These are phyloP conservation scores for Odonthalia washingtoniensis DNA, from an alignment of 31 red algal genomes.

Conservation along the genomic window DNA sequence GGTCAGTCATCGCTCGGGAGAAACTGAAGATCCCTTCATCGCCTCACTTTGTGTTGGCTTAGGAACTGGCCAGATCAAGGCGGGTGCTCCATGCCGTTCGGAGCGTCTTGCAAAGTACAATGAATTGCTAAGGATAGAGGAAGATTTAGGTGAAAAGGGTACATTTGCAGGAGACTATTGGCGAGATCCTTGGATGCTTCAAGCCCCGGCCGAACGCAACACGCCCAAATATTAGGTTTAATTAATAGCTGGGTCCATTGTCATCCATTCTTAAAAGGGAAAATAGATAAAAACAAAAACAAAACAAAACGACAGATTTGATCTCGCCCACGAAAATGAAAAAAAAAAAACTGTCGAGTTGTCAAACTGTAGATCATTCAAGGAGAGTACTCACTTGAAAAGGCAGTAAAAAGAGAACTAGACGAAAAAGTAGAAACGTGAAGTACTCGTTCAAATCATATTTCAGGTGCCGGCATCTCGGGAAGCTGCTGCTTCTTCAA, in stretches of 20 bases:
- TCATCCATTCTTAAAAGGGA: no score
- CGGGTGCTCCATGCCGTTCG: constrained; percentile 93
- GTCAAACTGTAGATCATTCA: no score
- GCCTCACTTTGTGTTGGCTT: constrained; percentile 90
- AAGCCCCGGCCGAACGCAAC: constrained; percentile 13
- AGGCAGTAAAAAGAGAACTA: no score
- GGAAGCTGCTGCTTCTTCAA: neutral
- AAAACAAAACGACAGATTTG: no score
- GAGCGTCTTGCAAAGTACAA: constrained; percentile 97
- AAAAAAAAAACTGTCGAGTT: no score
- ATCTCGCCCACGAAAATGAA: no score
- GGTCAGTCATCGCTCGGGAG: constrained; percentile 90
- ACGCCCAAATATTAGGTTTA: no score
- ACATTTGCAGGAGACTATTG: constrained; percentile 93
- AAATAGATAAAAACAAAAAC: no score
- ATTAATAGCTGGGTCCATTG: no score
- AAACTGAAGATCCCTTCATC: constrained; percentile 97
- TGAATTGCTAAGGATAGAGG: constrained; percentile 94
- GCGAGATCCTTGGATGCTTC: constrained; percentile 94
- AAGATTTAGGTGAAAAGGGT: constrained; percentile 81
- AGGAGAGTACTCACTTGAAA: no score
- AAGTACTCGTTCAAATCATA: neutral
- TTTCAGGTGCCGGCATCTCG: neutral
- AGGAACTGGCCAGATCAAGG: constrained; percentile 95
- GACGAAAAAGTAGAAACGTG: no score